These are phyloP conservation scores for Exophiala sp. DNA, from an alignment of 2,329 filamentous ascomycete genomes.

Conservation along the genomic window DNA sequence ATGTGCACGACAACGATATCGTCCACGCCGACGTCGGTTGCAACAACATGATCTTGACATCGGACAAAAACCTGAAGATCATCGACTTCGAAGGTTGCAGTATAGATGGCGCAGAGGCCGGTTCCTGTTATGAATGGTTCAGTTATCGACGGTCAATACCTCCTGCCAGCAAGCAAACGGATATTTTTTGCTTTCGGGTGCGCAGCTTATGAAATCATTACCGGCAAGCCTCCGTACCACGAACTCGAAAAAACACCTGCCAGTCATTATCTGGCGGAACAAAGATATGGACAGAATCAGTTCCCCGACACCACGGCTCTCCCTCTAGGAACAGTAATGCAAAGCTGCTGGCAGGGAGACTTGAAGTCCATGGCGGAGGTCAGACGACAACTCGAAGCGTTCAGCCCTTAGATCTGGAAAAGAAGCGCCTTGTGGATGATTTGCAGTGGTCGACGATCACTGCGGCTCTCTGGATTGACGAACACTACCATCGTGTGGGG, in stretches of 20 bases:
- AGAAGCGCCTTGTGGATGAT: too few relatives aligned
- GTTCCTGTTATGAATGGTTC: slow-evolving; percentile 16
- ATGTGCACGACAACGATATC: slow-evolving; percentile 11
- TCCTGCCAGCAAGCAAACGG: background rate
- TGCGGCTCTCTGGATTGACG: too few relatives aligned
- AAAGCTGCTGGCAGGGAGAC: slow-evolving; percentile 11
- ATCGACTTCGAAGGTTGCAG: slow-evolving; percentile 13
- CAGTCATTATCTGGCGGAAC: slow-evolving; percentile 6
- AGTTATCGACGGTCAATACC: slow-evolving; percentile 14
- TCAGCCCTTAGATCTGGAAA: too few relatives aligned
- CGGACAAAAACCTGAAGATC: slow-evolving; percentile 7
- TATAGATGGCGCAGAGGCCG: slow-evolving; percentile 7
- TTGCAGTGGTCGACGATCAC: too few relatives aligned
- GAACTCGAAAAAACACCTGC: slow-evolving; percentile 7
- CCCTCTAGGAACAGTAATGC: slow-evolving; percentile 9
- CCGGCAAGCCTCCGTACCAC: slow-evolving; percentile 11
- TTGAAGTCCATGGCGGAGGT: slow-evolving; percentile 13
- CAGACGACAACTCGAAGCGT: slow-evolving; percentile 1
- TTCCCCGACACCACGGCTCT: slow-evolving; percentile 11
- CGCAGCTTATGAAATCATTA: slow-evolving; percentile 5
- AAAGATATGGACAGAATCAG: slow-evolving; percentile 1
- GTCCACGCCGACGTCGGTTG: slow-evolving; percentile 17
- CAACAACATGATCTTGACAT: slow-evolving; percentile 17
- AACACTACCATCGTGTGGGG: too few relatives aligned
- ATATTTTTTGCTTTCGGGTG: slow-evolving; percentile 3